These are phyloP conservation scores for Cenchrus purpureus DNA, from an alignment of 176 grass and related monocot genomes.

Conservation along the genomic window DNA sequence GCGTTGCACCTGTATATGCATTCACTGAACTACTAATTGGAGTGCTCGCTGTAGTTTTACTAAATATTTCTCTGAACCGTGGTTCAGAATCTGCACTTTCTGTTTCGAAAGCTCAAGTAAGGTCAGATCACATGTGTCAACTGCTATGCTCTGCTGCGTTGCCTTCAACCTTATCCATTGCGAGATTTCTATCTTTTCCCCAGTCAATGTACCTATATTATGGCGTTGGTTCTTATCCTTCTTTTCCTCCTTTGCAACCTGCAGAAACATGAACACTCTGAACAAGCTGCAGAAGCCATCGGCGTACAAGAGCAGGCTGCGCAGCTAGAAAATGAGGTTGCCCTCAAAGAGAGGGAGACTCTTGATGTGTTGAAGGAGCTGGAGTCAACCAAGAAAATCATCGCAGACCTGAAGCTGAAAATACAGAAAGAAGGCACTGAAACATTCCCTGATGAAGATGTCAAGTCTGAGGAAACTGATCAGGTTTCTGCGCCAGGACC, in stretches of 20 bases:
- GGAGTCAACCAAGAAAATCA: constrained; percentile 76
- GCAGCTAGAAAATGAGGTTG: constrained; percentile 71
- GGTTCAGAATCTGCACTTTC: not conserved
- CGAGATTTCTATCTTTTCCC: not conserved
- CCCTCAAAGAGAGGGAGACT: constrained; percentile 84
- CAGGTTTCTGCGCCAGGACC: constrained; percentile 24
- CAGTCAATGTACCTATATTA: not conserved
- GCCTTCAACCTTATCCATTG: too few species aligned
- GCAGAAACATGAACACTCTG: constrained; percentile 56
- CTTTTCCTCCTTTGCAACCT: not conserved
- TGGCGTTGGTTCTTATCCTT: not conserved
- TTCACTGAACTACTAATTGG: not conserved
- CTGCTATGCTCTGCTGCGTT: too few species aligned
- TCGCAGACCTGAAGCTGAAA: constrained; percentile 70
- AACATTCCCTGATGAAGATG: not conserved
- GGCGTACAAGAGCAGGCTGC: constrained; percentile 59
- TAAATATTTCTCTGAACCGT: not conserved
- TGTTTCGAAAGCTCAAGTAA: not conserved
- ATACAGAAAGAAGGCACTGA: constrained; percentile 59
- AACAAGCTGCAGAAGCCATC: constrained; percentile 39
- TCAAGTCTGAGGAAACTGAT: not conserved
- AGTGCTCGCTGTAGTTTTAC: not conserved
- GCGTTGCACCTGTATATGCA: not conserved
- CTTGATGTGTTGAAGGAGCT: constrained; percentile 82
- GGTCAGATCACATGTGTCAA: too few species aligned